phyloP scores from a whole-genome alignment of 768 basidiomycete genomes.

The Rhizopogon vinicolor region DNA sequence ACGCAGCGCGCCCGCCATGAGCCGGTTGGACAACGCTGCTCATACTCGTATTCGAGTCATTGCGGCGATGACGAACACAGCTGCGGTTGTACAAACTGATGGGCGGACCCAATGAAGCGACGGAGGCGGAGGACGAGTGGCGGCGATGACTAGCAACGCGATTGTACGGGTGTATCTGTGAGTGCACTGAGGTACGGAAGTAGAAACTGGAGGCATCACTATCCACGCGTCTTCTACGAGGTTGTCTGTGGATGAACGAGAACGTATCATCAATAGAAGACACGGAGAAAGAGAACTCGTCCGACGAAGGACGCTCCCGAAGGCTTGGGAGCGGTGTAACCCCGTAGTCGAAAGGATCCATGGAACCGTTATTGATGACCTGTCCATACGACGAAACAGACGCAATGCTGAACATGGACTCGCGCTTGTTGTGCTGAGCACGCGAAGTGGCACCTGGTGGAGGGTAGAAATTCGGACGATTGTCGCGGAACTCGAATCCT shows the following conservation, averaged over 20 bases:
- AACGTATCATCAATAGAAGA: slow-evolving; percentile 69
- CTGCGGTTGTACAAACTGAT: slow-evolving; percentile 71
- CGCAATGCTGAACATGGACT: slow-evolving; percentile 68
- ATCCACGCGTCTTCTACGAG: slow-evolving; percentile 52
- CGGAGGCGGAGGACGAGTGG: slow-evolving; percentile 58
- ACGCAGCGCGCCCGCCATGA: slow-evolving; percentile 50
- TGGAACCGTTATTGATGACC: slow-evolving; percentile 54
- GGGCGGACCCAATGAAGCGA: slow-evolving; percentile 55
- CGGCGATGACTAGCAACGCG: slow-evolving; percentile 45
- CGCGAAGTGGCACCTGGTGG: slow-evolving; percentile 36
- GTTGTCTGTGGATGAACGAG: slow-evolving; percentile 44
- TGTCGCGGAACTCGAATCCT: slow-evolving; percentile 67
- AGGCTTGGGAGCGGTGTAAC: slow-evolving; percentile 36
- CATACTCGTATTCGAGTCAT: slow-evolving; percentile 54
- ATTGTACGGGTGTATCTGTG: slow-evolving; percentile 28
- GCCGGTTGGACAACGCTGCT: slow-evolving; percentile 56
- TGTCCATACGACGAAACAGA: slow-evolving; percentile 78
- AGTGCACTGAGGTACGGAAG: slow-evolving; percentile 36
- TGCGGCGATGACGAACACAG: slow-evolving; percentile 46
- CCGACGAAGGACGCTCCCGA: slow-evolving; percentile 51
- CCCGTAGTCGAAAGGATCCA: slow-evolving; percentile 75
- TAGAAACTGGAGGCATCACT: slow-evolving; percentile 80
- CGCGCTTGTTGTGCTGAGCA: slow-evolving; percentile 40
- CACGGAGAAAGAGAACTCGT: slow-evolving; percentile 55
- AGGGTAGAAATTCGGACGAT: slow-evolving; percentile 65